Conservation (phyloP, 75 land plant genomes). For the Cupressus sempervirens region DNA sequence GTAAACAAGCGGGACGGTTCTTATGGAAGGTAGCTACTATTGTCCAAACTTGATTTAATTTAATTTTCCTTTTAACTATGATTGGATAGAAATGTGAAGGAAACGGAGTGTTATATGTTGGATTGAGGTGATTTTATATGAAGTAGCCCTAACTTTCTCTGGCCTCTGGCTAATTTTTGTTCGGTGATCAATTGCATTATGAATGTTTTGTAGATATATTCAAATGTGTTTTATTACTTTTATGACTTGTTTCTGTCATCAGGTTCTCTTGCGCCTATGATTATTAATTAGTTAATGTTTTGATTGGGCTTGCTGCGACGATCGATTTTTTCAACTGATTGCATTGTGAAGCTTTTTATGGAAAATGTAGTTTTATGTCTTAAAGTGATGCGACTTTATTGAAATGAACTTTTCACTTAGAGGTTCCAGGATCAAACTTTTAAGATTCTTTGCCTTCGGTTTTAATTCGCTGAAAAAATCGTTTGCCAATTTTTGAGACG, state of each 20-base stretch:
- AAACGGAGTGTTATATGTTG: not conserved
- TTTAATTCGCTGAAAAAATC: not conserved
- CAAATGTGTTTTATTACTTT: no score
- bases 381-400: no score
- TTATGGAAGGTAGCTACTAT: conserved; percentile 31
- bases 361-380: no score
- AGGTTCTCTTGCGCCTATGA: no score
- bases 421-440: not conserved
- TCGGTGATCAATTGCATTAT: not conserved
- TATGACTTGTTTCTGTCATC: no score
- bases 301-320: no score
- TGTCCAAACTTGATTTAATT: not conserved
- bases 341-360: no score
- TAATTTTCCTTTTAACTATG: not conserved
- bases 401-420: no score
- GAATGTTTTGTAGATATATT: not conserved
- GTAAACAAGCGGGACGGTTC: conserved; percentile 34
- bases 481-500: not conserved
- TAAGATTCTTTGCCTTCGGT: not conserved
- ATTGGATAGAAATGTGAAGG: not conserved
- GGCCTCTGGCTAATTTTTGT: not conserved
- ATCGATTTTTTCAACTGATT: no score
- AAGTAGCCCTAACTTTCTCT: not conserved
- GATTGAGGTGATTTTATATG: not conserved
- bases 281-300: no score